Base-by-base conservation (phyloP, 23 red algal species). In the Gracilaria gracilis region DNA sequence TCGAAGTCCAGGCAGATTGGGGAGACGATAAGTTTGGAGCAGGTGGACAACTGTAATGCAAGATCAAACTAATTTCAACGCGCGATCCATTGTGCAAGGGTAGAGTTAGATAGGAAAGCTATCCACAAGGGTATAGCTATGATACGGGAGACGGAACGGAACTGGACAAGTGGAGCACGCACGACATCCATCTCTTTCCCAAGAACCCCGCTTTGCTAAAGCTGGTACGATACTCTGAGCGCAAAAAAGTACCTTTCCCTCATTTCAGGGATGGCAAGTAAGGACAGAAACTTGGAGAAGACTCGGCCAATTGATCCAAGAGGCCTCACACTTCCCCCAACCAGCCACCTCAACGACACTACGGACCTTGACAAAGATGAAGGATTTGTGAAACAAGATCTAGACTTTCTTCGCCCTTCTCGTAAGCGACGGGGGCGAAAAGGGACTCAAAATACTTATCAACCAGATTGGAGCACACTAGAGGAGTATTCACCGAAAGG, bases 371-470 rank as follows among this genome's bases (percentile, higher is more conserved):
- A 77, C 23, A 77, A 13, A 51, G 23, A 20, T 6, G 40, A 77
- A 31, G 27, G 21, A 29, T 77, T 77, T 25, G 72, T 77, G n/a
- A 51, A 51, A 28, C 72, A 77, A 77, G 72, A 77, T 23, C 72
- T 77, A 33, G 40, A 77, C 72, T 77, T 77, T 37, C 72, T 77
- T 51, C 38, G 46, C 34, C 42, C 40, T 13, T 48, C 21, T 51
- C 38, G 12, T 9, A 51, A 50, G 9, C 72, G 72, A n/a, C 38
- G 39, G 21, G 27, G 27, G 40, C 72, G 39, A 4, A 49, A 50
- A 31, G 21, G 5, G 9, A 46, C 17, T 33, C 0, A 0, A 4
- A 46, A 17, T 31, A 2, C 25, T 29, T 8, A 33, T 15, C 40
- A 46, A 27, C 40, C 72, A 51, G 46, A 77, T 20, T 77, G 72